Evolutionary conservation across 108 stramenopile genomes (phyloP).

Genomic region (Mediolabrus comicus): DNA sequence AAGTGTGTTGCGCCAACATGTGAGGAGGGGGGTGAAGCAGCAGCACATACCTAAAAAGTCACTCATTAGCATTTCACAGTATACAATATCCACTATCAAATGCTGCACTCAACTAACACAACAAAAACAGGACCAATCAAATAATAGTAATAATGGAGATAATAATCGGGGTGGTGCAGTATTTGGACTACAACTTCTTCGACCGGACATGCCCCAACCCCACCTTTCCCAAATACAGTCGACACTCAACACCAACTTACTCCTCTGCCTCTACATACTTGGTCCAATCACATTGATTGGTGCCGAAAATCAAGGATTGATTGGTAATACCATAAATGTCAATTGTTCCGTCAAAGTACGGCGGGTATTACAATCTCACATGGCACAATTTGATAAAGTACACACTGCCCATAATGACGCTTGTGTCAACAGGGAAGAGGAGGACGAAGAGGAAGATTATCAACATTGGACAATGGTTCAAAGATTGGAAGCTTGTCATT

Average conservation of each 20-base stretch:
- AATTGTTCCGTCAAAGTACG: constrained; percentile 15
- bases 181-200: neutral
- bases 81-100: constrained; percentile 29
- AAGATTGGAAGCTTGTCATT: constrained; percentile 13
- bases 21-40: neutral
- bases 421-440: neutral
- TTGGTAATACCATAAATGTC: constrained; percentile 24
- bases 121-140: neutral
- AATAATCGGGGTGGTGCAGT: too few species aligned
- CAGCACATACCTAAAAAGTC: neutral
- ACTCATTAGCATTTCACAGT: constrained; percentile 9
- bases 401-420: neutral
- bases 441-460: constrained; percentile 2
- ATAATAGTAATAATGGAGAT: neutral
- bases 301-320: constrained; percentile 39
- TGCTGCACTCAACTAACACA: neutral
- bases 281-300: constrained; percentile 17
- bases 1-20: neutral
- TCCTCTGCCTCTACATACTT: constrained; percentile 21
- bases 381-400: neutral
- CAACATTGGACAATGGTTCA: constrained; percentile 10
- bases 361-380: constrained; percentile 3
- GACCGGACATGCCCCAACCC: neutral
- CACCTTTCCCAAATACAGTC: neutral
- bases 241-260: neutral